Conservation (phyloP, 768 basidiomycete species). For the Trametes villosa region DNA sequence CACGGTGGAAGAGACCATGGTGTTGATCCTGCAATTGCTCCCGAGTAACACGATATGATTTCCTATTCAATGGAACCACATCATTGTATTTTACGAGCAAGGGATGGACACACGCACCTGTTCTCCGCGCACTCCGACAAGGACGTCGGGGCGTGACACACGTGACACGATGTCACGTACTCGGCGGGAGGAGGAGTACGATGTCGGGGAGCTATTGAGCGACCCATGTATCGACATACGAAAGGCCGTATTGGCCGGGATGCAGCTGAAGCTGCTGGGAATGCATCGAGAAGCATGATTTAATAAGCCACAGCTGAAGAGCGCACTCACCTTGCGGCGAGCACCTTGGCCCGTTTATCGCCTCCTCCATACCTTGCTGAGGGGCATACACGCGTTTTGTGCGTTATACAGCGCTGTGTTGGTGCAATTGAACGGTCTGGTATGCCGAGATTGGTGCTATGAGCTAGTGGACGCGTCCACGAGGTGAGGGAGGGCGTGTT, state of each 20-base stretch:
- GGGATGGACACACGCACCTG: background rate
- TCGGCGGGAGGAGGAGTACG: background rate
- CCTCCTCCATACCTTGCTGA: too few relatives aligned
- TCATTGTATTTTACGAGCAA: background rate
- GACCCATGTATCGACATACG: background rate
- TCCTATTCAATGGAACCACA: background rate
- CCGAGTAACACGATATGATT: background rate
- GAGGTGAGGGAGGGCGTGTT: too few relatives aligned
- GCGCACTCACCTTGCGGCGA: too few relatives aligned
- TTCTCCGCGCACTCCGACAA: background rate
- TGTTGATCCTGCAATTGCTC: background rate
- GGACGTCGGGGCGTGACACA: background rate
- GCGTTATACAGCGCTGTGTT: too few relatives aligned
- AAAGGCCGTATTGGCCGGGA: background rate
- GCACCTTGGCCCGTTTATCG: too few relatives aligned
- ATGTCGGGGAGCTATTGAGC: background rate
- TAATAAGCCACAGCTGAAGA: too few relatives aligned
- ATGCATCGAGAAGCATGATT: too few relatives aligned
- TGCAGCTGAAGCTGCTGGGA: background rate
- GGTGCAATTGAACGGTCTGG: too few relatives aligned
- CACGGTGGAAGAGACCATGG: background rate
- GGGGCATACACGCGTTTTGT: too few relatives aligned
- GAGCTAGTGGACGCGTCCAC: too few relatives aligned
- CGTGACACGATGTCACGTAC: background rate
- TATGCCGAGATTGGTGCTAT: too few relatives aligned